Conservation (phyloP, 2,329 filamentous ascomycete species). For the Esteya vermicola region DNA sequence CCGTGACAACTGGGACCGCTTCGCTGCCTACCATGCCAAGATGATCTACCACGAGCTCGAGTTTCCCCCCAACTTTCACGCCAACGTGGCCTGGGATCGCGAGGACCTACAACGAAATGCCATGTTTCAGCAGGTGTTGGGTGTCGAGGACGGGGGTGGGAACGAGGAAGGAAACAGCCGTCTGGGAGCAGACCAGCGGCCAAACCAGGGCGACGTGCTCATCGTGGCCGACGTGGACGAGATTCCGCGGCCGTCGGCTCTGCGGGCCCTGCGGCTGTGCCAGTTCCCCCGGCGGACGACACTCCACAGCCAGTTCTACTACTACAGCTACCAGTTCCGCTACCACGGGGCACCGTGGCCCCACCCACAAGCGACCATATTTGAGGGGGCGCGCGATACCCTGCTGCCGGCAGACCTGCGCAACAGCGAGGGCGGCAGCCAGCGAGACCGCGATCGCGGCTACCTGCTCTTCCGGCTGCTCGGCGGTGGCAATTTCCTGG, state of each 20-base stretch:
- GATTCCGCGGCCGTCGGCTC: conserved; percentile 36
- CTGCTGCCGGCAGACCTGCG: conserved; percentile 39
- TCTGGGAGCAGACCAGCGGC: too few species aligned
- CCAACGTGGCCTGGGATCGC: conserved; percentile 28
- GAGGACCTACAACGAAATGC: conserved; percentile 38
- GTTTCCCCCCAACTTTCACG: conserved; percentile 26
- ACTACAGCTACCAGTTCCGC: conserved; percentile 43
- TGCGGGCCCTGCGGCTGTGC: conserved; percentile 34
- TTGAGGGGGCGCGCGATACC: conserved; percentile 29
- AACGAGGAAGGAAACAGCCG: too few species aligned
- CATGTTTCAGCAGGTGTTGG: conserved; percentile 40
- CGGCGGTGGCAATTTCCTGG: background rate
- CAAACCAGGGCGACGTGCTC: conserved; percentile 45
- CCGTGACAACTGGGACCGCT: conserved; percentile 34
- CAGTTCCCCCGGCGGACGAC: conserved; percentile 37
- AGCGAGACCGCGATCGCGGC: background rate
- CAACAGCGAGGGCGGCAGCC: conserved; percentile 24
- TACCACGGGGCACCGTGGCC: conserved; percentile 32
- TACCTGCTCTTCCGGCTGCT: background rate
- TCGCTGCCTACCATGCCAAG: conserved; percentile 39
- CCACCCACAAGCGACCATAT: conserved; percentile 47
- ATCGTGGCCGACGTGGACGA: conserved; percentile 48
- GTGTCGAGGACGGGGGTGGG: too few species aligned
- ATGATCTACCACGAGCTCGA: conserved; percentile 44
- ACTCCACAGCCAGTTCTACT: conserved; percentile 37